Conservation (phyloP, 805 yeast species). For the Metschnikowia cubensis region DNA sequence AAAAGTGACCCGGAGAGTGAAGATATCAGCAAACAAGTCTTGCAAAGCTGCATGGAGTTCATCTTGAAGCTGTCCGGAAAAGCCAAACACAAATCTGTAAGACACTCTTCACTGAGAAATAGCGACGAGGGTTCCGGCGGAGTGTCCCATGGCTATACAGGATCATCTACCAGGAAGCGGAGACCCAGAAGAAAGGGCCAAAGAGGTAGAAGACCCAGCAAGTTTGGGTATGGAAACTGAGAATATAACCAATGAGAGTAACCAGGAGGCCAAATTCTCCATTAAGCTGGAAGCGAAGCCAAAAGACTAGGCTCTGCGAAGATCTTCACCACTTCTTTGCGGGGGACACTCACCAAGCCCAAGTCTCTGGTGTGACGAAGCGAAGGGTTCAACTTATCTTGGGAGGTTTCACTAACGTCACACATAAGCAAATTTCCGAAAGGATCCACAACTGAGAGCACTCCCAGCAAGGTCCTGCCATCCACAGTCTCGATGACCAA, state of each 20-base stretch:
- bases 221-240: neutral
- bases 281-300: constrained; percentile 1
- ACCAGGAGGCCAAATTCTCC: neutral
- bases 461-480: constrained; percentile 33
- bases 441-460: constrained; percentile 39
- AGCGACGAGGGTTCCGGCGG: neutral
- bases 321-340: constrained; percentile 17
- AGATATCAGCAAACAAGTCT: constrained; percentile 8
- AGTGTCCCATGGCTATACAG: neutral
- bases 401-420: constrained; percentile 32
- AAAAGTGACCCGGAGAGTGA: constrained; percentile 2
- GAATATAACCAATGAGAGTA: neutral
- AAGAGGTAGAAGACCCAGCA: neutral
- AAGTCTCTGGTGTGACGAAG: constrained; percentile 23
- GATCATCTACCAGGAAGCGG: neutral
- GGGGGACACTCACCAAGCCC: constrained; percentile 27
- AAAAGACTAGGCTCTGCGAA: neutral
- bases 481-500: constrained; percentile 28
- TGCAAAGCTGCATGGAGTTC: constrained; percentile 11
- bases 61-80: constrained; percentile 6
- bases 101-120: neutral
- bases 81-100: neutral
- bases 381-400: constrained; percentile 22
- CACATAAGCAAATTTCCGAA: constrained; percentile 39
- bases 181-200: constrained; percentile 1